Conservation (phyloP, 768 basidiomycete genomes). For the Auriculariales sp. region DNA sequence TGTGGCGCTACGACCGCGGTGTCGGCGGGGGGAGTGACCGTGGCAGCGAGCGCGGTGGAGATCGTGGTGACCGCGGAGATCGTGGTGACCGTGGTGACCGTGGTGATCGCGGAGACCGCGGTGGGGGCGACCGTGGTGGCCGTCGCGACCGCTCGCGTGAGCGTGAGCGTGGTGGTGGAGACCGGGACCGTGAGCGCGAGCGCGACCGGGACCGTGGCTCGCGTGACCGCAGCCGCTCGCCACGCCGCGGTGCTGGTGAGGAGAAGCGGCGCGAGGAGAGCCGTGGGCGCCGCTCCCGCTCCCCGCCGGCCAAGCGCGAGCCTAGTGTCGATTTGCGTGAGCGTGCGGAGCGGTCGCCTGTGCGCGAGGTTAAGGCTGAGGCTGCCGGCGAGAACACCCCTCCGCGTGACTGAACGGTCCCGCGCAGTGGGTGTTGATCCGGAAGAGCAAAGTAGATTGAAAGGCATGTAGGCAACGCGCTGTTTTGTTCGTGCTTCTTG, state of each 20-base stretch:
- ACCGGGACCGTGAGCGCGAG: conserved; percentile 26
- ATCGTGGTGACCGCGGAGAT: conserved; percentile 38
- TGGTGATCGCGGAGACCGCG: conserved; percentile 22
- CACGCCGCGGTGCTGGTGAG: conserved; percentile 5
- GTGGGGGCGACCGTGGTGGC: conserved; percentile 12
- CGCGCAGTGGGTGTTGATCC: too few relatives aligned
- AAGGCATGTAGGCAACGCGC: too few relatives aligned
- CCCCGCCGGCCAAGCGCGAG: neutral
- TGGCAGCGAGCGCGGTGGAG: conserved; percentile 30
- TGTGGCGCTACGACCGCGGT: conserved; percentile 57
- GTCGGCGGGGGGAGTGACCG: conserved; percentile 11
- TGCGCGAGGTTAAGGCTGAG: neutral
- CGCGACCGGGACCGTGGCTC: conserved; percentile 17
- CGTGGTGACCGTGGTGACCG: conserved; percentile 19
- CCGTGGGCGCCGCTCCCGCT: conserved; percentile 3
- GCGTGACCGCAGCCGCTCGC: conserved; percentile 7
- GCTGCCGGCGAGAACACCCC: neutral
- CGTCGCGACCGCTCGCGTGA: conserved; percentile 4
- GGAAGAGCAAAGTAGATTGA: too few relatives aligned
- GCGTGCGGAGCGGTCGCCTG: too few relatives aligned
- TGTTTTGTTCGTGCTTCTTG: too few relatives aligned
- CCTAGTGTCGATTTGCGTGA: too few relatives aligned
- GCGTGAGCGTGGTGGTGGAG: conserved; percentile 3
- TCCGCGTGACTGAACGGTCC: too few relatives aligned
- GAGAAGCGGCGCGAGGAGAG: conserved; percentile 4